Percentiles rank a stretch among this genome's conserved stretches.
phyloP scores from a whole-genome alignment of 139 green algal species.

The Tetradesmus lagerheimii region DNA sequence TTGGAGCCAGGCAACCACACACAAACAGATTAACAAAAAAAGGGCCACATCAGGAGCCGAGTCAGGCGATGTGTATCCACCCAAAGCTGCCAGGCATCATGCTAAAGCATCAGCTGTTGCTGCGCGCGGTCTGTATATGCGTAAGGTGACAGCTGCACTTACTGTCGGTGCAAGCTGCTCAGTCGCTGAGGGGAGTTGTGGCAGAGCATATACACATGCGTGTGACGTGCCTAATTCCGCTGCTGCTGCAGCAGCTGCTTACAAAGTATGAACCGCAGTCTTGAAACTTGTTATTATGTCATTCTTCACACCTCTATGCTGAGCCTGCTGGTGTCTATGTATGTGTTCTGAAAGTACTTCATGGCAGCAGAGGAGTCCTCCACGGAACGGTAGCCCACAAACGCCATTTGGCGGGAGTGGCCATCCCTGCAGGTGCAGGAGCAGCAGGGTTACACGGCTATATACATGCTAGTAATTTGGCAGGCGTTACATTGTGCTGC shows the following conservation, averaged over 20 bases:
- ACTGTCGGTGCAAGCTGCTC: too few relatives aligned
- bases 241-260: constrained; percentile 15
- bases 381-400: constrained; percentile 91
- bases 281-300: not conserved
- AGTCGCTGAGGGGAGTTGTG: too few relatives aligned
- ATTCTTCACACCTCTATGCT: constrained; percentile 82
- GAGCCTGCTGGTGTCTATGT: constrained; percentile 90
- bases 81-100: not conserved
- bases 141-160: too few relatives aligned
- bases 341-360: constrained; percentile 93
- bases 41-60: not conserved
- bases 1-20: too few relatives aligned
- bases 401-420: constrained; percentile 91
- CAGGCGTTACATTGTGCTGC: too few relatives aligned
- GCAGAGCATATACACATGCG: too few relatives aligned
- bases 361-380: constrained; percentile 80
- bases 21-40: not conserved
- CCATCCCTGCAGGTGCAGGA: constrained; percentile 83
- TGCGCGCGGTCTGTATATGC: too few relatives aligned
- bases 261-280: not conserved
- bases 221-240: constrained; percentile 1
- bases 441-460: too few relatives aligned
- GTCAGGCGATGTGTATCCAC: not conserved
- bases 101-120: not conserved
- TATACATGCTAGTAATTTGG: too few relatives aligned